A percentile compares a stretch with the other conserved stretches of the same genome.
Conservation (phyloP, 345 rosid species). For the Salix purpurea region DNA sequence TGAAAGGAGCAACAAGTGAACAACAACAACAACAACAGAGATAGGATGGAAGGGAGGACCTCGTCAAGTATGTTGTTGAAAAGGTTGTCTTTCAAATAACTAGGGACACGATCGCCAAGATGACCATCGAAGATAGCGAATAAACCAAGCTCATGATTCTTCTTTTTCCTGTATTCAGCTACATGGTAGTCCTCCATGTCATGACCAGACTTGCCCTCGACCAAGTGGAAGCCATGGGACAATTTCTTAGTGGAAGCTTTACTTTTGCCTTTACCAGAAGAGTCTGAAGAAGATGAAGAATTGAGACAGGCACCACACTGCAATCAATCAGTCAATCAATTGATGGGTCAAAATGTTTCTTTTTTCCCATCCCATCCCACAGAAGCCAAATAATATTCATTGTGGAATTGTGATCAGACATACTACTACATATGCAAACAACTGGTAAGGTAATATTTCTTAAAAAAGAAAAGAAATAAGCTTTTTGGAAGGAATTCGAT, state of each 20-base stretch:
- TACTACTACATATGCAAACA: not conserved
- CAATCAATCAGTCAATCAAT: not conserved
- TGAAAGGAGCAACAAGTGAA: not conserved
- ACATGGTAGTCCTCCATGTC: constrained; percentile 61
- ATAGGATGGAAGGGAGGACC: constrained; percentile 15
- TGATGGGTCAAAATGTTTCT: too few relatives aligned
- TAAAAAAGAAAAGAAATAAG: not conserved
- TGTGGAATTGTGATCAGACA: not conserved
- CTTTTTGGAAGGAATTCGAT: not conserved
- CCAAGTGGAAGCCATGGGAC: constrained; percentile 53
- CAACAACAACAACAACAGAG: not conserved
- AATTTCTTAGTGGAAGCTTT: constrained; percentile 31
- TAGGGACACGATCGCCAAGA: constrained; percentile 55
- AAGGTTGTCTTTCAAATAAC: constrained; percentile 48
- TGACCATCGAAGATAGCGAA: constrained; percentile 62
- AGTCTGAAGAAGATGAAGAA: constrained; percentile 27
- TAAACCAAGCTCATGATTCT: constrained; percentile 47
- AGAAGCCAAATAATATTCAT: not conserved
- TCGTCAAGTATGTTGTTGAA: constrained; percentile 48
- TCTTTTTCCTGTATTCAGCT: constrained; percentile 44
- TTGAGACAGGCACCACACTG: constrained; percentile 33
- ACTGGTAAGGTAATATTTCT: not conserved
- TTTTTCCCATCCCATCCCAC: not conserved
- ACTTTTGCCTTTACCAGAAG: constrained; percentile 43
- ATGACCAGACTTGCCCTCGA: constrained; percentile 61